A percentile compares a stretch with the other conserved stretches of the same genome.
These are phyloP conservation scores for Orbilia javanica DNA, from an alignment of 2,329 filamentous ascomycete species.

Conservation along the genomic window DNA sequence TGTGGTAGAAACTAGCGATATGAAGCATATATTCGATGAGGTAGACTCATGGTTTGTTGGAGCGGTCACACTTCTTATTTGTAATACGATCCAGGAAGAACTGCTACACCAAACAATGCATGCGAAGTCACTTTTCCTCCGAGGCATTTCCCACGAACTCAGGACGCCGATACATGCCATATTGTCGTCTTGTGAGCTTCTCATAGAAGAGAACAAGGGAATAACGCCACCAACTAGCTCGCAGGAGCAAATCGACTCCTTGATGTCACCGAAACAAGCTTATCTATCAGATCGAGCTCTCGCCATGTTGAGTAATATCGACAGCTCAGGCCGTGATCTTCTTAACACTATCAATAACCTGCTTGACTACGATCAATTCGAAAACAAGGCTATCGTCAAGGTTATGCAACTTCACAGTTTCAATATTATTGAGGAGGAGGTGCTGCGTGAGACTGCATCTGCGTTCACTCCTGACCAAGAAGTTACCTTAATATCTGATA, in stretches of 20 bases:
- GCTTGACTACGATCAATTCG: constrained; percentile 60
- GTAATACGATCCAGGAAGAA: constrained; percentile 65
- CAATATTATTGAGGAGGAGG: constrained; percentile 63
- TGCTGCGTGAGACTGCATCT: constrained; percentile 62
- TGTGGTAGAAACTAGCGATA: constrained; percentile 66
- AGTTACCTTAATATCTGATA: constrained; percentile 64
- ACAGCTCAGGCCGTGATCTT: constrained; percentile 50
- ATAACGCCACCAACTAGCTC: constrained; percentile 63
- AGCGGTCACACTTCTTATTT: constrained; percentile 65
- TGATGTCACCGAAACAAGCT: constrained; percentile 58
- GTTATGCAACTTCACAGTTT: constrained; percentile 63
- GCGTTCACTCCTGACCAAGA: constrained; percentile 55
- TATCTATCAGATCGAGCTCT: constrained; percentile 58
- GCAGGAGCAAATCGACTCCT: constrained; percentile 67
- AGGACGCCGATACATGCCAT: constrained; percentile 69
- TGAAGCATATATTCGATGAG: constrained; percentile 68
- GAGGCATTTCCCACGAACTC: constrained; percentile 68
- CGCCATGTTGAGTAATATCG: constrained; percentile 47
- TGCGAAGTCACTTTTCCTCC: constrained; percentile 67
- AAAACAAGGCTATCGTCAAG: constrained; percentile 65
- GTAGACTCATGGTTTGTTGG: constrained; percentile 68
- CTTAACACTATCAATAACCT: constrained; percentile 50
- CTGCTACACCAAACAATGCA: constrained; percentile 66
- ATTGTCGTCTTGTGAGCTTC: constrained; percentile 66
- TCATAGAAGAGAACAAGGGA: constrained; percentile 66